phyloP scores from a whole-genome alignment of 768 basidiomycete species.

The Tylopilus balloui region DNA sequence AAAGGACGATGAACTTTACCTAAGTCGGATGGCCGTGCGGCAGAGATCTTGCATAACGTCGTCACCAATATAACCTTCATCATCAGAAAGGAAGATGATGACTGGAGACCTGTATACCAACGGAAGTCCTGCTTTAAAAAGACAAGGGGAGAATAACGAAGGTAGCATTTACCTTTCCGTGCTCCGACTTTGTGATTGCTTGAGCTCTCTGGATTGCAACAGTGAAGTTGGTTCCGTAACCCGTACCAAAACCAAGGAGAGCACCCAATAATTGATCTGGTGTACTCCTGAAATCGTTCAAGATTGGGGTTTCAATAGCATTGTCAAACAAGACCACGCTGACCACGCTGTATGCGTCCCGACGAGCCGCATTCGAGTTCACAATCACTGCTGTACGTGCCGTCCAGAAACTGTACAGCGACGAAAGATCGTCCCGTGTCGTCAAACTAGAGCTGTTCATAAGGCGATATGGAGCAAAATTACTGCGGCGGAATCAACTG shows the following conservation, averaged over 20 bases:
- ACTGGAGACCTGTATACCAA: slow-evolving; percentile 18
- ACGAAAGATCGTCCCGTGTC: slow-evolving; percentile 36
- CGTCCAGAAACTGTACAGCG: slow-evolving; percentile 52
- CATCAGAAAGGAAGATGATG: slow-evolving; percentile 45
- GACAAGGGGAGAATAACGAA: neutral
- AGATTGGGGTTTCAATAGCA: slow-evolving; percentile 19
- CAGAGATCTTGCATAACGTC: slow-evolving; percentile 38
- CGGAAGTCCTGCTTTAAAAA: neutral
- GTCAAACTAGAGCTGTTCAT: slow-evolving; percentile 49
- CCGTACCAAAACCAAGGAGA: slow-evolving; percentile 31
- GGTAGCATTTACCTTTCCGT: slow-evolving; percentile 38
- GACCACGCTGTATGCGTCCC: slow-evolving; percentile 48
- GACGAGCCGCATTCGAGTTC: slow-evolving; percentile 28
- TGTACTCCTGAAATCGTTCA: slow-evolving; percentile 44
- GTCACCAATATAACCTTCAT: slow-evolving; percentile 41
- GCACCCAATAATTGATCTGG: slow-evolving; percentile 41
- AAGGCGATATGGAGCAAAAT: neutral
- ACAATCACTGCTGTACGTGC: slow-evolving; percentile 41
- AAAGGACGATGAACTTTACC: slow-evolving; percentile 33
- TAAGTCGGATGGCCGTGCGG: slow-evolving; percentile 39
- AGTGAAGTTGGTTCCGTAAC: slow-evolving; percentile 42
- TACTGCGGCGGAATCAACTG: slow-evolving; percentile 25
- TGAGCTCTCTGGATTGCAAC: slow-evolving; percentile 37
- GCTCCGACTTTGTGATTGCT: slow-evolving; percentile 41
- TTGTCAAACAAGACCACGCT: slow-evolving; percentile 46